Percentiles rank a stretch among this genome's conserved stretches.
These are phyloP conservation scores for Pichia deserticola DNA, from an alignment of 805 yeast species.

Conservation along the genomic window DNA sequence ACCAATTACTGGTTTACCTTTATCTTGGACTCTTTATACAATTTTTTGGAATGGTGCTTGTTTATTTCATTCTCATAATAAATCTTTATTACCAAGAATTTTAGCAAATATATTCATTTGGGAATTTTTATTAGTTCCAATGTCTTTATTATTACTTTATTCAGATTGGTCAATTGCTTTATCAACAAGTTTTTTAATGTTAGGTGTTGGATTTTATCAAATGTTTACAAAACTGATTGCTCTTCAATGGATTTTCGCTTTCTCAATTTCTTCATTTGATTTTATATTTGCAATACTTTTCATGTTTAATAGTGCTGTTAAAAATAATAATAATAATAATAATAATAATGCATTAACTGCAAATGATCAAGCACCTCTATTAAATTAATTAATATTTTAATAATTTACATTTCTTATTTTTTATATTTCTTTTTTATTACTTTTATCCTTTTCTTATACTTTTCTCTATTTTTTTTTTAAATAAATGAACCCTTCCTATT, in stretches of 20 bases:
- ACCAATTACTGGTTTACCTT: slow-evolving; percentile 61
- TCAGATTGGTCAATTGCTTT: slow-evolving; percentile 70
- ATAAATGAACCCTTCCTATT: not conserved
- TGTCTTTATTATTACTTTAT: slow-evolving; percentile 45
- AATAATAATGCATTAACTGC: not conserved
- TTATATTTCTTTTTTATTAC: not conserved
- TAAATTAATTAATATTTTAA: slow-evolving; percentile 11
- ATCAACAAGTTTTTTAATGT: slow-evolving; percentile 46
- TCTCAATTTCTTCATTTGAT: slow-evolving; percentile 52
- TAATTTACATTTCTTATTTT: not conserved
- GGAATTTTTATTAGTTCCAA: slow-evolving; percentile 67
- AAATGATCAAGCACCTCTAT: slow-evolving; percentile 29
- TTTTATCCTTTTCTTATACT: not conserved
- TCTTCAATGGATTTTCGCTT: slow-evolving; percentile 82
- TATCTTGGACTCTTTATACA: slow-evolving; percentile 66
- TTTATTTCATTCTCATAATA: slow-evolving; percentile 52
- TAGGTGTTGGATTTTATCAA: slow-evolving; percentile 69
- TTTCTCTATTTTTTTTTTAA: not conserved
- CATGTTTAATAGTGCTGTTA: slow-evolving; percentile 31
- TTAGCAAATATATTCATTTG: slow-evolving; percentile 70
- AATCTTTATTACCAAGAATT: slow-evolving; percentile 50
- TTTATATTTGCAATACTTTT: slow-evolving; percentile 43
- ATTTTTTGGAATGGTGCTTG: slow-evolving; percentile 85
- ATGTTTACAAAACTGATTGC: slow-evolving; percentile 62
- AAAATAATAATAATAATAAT: not conserved